Conservation (phyloP, 768 basidiomycete genomes). For the Mycena epipterygia region DNA sequence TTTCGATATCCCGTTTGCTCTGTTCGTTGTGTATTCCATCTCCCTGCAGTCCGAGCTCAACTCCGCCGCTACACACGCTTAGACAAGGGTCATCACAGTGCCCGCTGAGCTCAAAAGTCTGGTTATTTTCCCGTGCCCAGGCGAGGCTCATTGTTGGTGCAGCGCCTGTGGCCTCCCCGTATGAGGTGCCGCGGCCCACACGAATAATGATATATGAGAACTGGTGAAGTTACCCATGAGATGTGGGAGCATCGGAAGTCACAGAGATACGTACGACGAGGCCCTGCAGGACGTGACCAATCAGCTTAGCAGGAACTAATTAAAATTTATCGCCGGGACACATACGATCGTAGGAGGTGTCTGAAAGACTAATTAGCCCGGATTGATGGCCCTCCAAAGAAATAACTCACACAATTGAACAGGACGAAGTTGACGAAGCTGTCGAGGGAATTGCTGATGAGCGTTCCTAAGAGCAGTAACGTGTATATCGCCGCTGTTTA, state of each 20-base stretch:
- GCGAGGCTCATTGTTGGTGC: neutral
- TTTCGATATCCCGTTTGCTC: no score
- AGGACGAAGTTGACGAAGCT: neutral
- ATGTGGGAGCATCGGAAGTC: neutral
- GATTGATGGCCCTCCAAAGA: neutral
- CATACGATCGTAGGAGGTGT: conserved; percentile 1
- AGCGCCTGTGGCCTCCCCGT: neutral
- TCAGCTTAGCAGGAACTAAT: neutral
- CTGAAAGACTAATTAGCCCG: neutral
- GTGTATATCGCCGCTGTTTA: conserved; percentile 7
- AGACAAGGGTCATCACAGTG: no score
- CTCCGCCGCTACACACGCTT: no score
- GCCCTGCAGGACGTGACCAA: neutral
- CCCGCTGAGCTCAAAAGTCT: no score
- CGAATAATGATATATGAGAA: no score
- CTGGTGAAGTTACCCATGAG: neutral
- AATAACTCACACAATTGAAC: neutral
- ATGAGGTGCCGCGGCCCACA: neutral
- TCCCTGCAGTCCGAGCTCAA: no score
- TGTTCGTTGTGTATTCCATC: no score
- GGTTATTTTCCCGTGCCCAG: no score
- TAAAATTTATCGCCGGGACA: neutral
- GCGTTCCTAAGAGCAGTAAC: neutral
- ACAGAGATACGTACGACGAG: neutral
- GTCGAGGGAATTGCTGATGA: neutral